A percentile compares a stretch with the other conserved stretches of the same genome.
Evolutionary conservation across 768 basidiomycete genomes (phyloP).

Genomic region (Aureoboletus auriporus): DNA sequence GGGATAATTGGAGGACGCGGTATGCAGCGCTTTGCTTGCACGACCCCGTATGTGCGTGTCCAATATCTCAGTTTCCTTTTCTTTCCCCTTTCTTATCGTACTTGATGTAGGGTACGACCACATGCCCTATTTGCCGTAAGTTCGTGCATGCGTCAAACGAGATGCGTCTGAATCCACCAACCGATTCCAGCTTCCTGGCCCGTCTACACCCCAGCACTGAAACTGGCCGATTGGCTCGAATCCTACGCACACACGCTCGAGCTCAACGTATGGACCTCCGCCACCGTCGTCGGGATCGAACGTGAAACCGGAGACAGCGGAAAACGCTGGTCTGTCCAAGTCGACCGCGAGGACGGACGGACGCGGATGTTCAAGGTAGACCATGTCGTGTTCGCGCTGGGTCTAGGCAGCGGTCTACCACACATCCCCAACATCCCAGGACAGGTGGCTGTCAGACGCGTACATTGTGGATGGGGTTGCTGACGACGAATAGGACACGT

Average conservation of each 20-base stretch:
- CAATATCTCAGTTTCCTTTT: not conserved
- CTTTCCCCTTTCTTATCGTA: not conserved
- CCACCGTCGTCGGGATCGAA: slow-evolving; percentile 26
- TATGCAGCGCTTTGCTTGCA: slow-evolving; percentile 29
- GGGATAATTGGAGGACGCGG: slow-evolving; percentile 30
- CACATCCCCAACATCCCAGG: slow-evolving; percentile 44
- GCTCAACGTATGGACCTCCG: slow-evolving; percentile 61
- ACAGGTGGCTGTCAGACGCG: slow-evolving; percentile 28
- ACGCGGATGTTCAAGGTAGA: slow-evolving; percentile 41
- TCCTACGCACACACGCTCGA: slow-evolving; percentile 57
- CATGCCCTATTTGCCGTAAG: slow-evolving; percentile 54
- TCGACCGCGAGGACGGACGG: slow-evolving; percentile 32
- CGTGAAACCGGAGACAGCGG: slow-evolving; percentile 29
- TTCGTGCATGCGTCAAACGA: not conserved
- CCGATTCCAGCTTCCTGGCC: slow-evolving; percentile 49
- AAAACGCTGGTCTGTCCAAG: slow-evolving; percentile 41
- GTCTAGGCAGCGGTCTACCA: slow-evolving; percentile 42
- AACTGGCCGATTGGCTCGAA: slow-evolving; percentile 69
- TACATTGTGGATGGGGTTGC: not conserved
- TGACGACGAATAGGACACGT: slow-evolving; percentile 40
- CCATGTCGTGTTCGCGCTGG: slow-evolving; percentile 48
- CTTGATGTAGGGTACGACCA: slow-evolving; percentile 38
- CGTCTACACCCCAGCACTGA: slow-evolving; percentile 47
- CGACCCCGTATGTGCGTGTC: slow-evolving; percentile 28
- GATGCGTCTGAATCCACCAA: too few relatives aligned